phyloP scores from a whole-genome alignment of 768 basidiomycete genomes.

The Trametes elegans region DNA sequence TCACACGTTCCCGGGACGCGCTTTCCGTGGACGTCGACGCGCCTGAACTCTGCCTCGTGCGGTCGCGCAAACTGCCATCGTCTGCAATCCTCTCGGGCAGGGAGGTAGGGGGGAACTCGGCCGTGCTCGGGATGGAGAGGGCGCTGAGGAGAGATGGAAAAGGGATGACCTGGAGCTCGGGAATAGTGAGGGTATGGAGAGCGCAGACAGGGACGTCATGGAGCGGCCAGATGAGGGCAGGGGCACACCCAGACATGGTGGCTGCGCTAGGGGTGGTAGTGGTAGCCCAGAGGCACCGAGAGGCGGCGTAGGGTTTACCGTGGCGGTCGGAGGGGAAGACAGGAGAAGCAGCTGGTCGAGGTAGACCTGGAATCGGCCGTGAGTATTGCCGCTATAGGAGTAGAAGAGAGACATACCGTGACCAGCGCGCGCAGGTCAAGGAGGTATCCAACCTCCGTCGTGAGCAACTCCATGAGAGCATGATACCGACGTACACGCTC shows the following conservation, averaged over 20 bases:
- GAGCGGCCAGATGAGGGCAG: conserved; percentile 15
- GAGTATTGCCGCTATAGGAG: too few species aligned
- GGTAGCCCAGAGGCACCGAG: background rate
- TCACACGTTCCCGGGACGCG: background rate
- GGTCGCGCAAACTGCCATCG: background rate
- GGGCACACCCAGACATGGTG: conserved; percentile 1
- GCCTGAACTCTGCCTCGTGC: conserved; percentile 14
- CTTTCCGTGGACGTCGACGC: conserved; percentile 2
- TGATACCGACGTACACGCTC: conserved; percentile 45
- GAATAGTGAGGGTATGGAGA: conserved; percentile 20
- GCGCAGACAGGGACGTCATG: conserved; percentile 21
- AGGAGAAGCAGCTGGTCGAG: conserved; percentile 32
- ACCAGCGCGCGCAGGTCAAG: conserved; percentile 76
- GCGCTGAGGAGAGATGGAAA: conserved; percentile 8
- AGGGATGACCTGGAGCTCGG: conserved; percentile 25
- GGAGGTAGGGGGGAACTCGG: background rate
- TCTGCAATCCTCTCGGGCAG: background rate
- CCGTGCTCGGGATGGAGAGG: conserved; percentile 12
- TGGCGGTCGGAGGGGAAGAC: conserved; percentile 34
- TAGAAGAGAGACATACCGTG: conserved; percentile 43
- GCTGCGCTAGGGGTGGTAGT: background rate
- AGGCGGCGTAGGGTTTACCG: conserved; percentile 15
- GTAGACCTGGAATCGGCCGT: conserved; percentile 46
- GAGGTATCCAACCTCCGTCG: conserved; percentile 83
- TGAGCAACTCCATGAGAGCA: conserved; percentile 80